Evolutionary conservation across 257 asterid species (phyloP), one percentile per base, ranked within the genome.

Genomic region (Handroanthus guayacan): DNA sequence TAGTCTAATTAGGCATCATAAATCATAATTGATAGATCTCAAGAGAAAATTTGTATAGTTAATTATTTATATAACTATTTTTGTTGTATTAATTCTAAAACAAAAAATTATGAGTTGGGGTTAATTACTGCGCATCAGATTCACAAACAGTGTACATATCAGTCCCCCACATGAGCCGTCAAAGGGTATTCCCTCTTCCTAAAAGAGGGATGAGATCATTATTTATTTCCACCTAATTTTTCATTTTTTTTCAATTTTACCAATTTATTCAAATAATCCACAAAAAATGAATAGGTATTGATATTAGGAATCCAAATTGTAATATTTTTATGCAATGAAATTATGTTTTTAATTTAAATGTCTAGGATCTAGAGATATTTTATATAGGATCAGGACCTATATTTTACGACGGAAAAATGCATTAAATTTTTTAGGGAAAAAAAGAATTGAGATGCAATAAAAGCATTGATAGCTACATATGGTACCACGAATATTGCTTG

Each of bases 161-260:
- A 68, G 79, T 76, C 78, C 57, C 78, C 74, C 83, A 69, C 83
- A 51, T 20, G 5, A 25, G 14, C 77, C 75, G 60, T 7, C 79
- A 50, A 75, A 44, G 67, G 67, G 61, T 39, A 12, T 58, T 17
- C 66, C 51, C 16, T 31, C 4, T 50, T 39, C 52, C 55, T 16
- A 50, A 50, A 16, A 0, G 48, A 34, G 12, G n/a, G 5, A 17
- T 69, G 74, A 69, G 13, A 71, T 57, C 76, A 52, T 38, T 25
- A 25, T 25, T 25, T 25, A 25, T 25, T 25, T n/a, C 66, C 17
- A 71, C 55, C 45, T 25, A 6, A 71, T 12, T 64, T 38, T 39
- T 64, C 34, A 14, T 7, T 25, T 25, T 25, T 25, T 61, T 12
- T 36, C 51, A 56, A 62, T 36, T 37, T 38, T 60, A 16, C 9